Percentiles rank a stretch among this genome's conserved stretches.
phyloP scores from a whole-genome alignment of 2,329 filamentous ascomycete genomes.

The Byssoonygena ceratinophila region DNA sequence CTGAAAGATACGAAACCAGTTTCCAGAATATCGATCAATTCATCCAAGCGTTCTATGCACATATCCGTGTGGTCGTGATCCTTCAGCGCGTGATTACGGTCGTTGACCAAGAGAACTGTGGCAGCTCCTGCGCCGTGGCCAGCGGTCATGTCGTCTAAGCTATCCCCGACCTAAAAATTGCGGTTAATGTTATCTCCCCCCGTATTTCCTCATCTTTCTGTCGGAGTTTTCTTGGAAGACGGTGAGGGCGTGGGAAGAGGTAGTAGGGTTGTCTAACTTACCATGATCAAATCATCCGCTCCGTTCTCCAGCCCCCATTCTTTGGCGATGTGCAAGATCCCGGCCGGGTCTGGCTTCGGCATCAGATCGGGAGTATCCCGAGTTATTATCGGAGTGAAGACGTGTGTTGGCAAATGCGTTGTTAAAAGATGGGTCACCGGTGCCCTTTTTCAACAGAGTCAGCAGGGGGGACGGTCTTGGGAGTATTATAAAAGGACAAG shows the following conservation, averaged over 20 bases:
- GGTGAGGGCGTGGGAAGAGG: background rate
- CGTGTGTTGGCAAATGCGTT: conserved; percentile 58
- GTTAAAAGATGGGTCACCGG: conserved; percentile 43
- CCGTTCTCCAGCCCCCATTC: conserved; percentile 54
- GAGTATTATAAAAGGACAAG: background rate
- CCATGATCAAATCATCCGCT: conserved; percentile 46
- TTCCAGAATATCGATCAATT: conserved; percentile 65
- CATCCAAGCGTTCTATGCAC: conserved; percentile 60
- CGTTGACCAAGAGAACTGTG: conserved; percentile 78
- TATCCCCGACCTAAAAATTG: conserved; percentile 50
- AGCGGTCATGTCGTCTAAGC: conserved; percentile 85
- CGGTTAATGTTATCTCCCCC: background rate
- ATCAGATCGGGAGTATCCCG: conserved; percentile 56
- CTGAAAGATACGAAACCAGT: conserved; percentile 55
- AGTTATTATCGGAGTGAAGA: conserved; percentile 71
- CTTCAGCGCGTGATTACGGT: conserved; percentile 61
- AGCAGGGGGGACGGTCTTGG: background rate
- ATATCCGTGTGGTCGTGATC: conserved; percentile 68
- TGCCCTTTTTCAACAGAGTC: conserved; percentile 20
- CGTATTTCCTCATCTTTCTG: background rate
- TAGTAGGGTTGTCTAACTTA: no score
- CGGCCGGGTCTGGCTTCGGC: conserved; percentile 80
- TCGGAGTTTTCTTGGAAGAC: background rate
- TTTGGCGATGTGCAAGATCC: conserved; percentile 73
- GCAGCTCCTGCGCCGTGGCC: conserved; percentile 73